Evolutionary conservation across 306 rosid genomes (phyloP).

Genomic region (Ceratonia siliqua): DNA sequence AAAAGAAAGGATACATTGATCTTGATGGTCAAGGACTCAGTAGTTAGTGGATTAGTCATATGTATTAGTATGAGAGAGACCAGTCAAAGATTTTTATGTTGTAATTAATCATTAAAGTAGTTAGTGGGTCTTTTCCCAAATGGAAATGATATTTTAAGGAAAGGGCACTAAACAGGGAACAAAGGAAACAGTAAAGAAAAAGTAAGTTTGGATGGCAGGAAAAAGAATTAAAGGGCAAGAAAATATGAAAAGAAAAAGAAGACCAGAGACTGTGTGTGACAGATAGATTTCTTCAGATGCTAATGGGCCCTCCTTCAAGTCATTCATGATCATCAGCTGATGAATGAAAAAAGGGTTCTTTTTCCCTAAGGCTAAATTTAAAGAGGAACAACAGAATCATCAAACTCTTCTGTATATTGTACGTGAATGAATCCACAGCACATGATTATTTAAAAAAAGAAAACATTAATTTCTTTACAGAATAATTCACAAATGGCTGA

Average conservation of each 20-base stretch:
- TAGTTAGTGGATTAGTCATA: not conserved
- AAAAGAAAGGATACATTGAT: too few species aligned
- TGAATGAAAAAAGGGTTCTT: conserved; percentile 66
- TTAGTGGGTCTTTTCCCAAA: conserved; percentile 56
- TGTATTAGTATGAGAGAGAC: conserved; percentile 32
- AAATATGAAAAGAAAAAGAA: conserved; percentile 59
- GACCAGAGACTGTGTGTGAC: conserved; percentile 54
- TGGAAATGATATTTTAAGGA: conserved; percentile 93
- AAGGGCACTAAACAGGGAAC: conserved; percentile 53
- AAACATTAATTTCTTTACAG: not conserved
- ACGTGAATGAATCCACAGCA: not conserved
- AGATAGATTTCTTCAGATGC: conserved; percentile 56
- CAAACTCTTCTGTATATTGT: not conserved
- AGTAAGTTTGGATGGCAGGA: conserved; percentile 55
- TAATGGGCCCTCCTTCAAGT: conserved; percentile 45
- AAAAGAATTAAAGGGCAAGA: conserved; percentile 36
- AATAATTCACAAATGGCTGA: not conserved
- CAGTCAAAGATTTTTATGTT: conserved; percentile 82
- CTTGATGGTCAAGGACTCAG: not conserved
- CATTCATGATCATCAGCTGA: conserved; percentile 44
- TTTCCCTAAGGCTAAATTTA: conserved; percentile 38
- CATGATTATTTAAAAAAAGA: not conserved
- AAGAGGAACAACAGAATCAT: not conserved
- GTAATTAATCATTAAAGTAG: conserved; percentile 69
- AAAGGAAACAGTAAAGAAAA: conserved; percentile 65